These are phyloP conservation scores for Polyplosphaeria fusca DNA, from an alignment of 495 filamentous ascomycete species.

Conservation along the genomic window DNA sequence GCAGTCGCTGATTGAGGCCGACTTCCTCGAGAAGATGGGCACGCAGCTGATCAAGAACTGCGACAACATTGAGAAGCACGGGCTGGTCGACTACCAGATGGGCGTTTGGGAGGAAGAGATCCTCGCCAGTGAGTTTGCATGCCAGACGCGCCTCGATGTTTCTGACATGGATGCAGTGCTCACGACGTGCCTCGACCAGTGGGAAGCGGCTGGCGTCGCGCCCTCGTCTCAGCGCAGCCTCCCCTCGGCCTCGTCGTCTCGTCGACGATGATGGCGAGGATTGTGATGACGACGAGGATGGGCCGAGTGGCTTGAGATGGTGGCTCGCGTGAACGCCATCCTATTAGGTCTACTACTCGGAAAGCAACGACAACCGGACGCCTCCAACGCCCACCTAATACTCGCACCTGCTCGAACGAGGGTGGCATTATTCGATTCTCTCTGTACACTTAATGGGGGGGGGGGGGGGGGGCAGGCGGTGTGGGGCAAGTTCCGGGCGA, in stretches of 20 bases:
- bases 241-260: conserved; percentile 23
- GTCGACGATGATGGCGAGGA: conserved; percentile 22
- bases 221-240: conserved; percentile 5
- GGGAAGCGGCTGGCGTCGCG: conserved; percentile 14
- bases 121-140: conserved; percentile 43
- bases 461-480: conserved; percentile 11
- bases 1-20: conserved; percentile 63
- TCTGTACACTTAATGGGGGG: conserved; percentile 18
- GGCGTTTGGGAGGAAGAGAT: conserved; percentile 96
- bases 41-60: conserved; percentile 76
- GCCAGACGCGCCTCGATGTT: not conserved
- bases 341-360: conserved; percentile 6
- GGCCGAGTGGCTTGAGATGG: conserved; percentile 19
- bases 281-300: not conserved
- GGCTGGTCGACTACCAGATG: conserved; percentile 94
- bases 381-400: conserved; percentile 5
- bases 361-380: not conserved
- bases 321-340: conserved; percentile 5
- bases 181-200: conserved; percentile 24
- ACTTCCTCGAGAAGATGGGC: conserved; percentile 73
- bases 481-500: conserved; percentile 11
- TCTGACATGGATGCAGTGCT: conserved; percentile 16
- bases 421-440: not conserved
- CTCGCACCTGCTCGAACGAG: not conserved
- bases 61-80: conserved; percentile 81